Percentiles rank a stretch among this genome's conserved stretches.
These are phyloP conservation scores for Garcia nutans DNA, from an alignment of 345 rosid species.

Conservation along the genomic window DNA sequence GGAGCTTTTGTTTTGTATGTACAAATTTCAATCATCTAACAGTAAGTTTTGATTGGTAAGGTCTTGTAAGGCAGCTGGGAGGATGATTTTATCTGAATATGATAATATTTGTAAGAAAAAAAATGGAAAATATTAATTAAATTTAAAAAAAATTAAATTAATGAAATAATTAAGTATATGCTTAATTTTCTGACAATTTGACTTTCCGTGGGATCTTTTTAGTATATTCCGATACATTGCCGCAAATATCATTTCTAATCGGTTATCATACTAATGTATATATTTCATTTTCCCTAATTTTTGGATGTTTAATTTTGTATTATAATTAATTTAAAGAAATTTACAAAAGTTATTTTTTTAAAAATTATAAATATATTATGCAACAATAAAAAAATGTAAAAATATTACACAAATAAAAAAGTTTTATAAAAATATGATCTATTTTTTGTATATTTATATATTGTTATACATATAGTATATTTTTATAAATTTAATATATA, in stretches of 20 bases:
- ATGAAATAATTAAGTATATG: background rate
- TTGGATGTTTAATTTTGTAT: no score
- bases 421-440: no score
- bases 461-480: no score
- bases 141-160: background rate
- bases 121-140: background rate
- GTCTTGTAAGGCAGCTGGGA: conserved; percentile 17
- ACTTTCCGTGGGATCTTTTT: background rate
- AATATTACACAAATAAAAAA: no score
- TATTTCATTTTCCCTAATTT: no score
- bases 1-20: background rate
- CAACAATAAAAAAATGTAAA: no score
- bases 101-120: background rate
- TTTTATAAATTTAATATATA: no score
- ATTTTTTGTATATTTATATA: no score
- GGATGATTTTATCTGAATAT: conserved; percentile 14
- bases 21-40: background rate
- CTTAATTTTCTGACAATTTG: background rate
- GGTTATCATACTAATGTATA: no score
- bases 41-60: background rate
- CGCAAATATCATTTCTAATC: background rate
- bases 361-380: no score
- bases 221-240: conserved; percentile 1
- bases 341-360: no score
- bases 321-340: no score